phyloP scores from a whole-genome alignment of 1,139 yeast species.

The Torulaspora pretoriensis region DNA sequence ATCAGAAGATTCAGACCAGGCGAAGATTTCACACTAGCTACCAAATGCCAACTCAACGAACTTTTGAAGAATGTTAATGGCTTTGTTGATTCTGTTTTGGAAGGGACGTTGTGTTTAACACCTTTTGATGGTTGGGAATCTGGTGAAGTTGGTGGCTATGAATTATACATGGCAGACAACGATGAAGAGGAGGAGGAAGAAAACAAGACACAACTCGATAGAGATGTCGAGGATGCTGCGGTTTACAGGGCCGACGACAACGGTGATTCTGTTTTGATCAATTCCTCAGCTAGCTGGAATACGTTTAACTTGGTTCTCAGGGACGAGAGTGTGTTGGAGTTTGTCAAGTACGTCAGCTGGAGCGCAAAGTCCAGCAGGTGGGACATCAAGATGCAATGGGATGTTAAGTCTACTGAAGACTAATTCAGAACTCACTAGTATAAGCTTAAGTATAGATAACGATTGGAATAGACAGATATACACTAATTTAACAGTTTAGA shows the following conservation, averaged over 20 bases:
- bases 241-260: conserved; percentile 50
- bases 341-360: conserved; percentile 85
- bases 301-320: conserved; percentile 70
- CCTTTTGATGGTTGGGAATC: conserved; percentile 80
- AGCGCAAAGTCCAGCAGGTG: conserved; percentile 89
- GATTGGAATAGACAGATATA: conserved; percentile 3
- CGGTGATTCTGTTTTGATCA: conserved; percentile 77
- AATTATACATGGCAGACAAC: conserved; percentile 72
- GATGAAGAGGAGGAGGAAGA: conserved; percentile 45
- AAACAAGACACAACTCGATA: conserved; percentile 20
- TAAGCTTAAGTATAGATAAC: background rate
- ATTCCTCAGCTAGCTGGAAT: conserved; percentile 84
- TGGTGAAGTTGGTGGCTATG: conserved; percentile 93
- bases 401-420: conserved; percentile 46
- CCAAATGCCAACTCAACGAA: conserved; percentile 53
- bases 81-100: conserved; percentile 38
- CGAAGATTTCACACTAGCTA: conserved; percentile 86
- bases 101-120: conserved; percentile 71
- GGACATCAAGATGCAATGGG: conserved; percentile 85
- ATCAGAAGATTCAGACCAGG: conserved; percentile 93
- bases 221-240: conserved; percentile 39
- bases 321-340: conserved; percentile 80
- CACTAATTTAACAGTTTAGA: conserved; percentile 2
- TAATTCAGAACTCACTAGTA: background rate
- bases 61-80: conserved; percentile 35